Conservation (phyloP, 257 asterid species). For the Buddleja alternifolia region DNA sequence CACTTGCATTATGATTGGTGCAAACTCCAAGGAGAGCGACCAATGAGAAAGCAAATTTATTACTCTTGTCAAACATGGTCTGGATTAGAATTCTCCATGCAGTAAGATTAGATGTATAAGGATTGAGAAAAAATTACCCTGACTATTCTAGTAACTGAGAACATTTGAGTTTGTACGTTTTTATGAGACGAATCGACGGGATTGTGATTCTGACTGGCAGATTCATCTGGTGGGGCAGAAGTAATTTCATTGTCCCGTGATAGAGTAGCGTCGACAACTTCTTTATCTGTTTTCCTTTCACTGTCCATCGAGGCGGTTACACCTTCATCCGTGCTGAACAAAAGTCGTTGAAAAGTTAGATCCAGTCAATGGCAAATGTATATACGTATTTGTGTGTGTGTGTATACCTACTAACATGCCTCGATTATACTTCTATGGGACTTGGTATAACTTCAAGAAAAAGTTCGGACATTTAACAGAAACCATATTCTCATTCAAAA, state of each 20-base stretch:
- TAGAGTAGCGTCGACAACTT: constrained; percentile 34
- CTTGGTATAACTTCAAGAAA: neutral
- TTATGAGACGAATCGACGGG: constrained; percentile 37
- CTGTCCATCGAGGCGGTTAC: constrained; percentile 47
- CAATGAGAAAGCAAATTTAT: no score
- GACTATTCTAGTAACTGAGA: constrained; percentile 41
- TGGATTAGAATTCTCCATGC: no score
- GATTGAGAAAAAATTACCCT: constrained; percentile 42
- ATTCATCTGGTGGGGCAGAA: constrained; percentile 46
- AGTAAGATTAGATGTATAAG: neutral
- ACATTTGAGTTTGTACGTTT: constrained; percentile 37
- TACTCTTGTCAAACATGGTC: no score
- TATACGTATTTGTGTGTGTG: neutral
- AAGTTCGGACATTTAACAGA: neutral
- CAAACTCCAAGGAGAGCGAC: no score
- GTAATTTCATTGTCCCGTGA: constrained; percentile 50
- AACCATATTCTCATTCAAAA: constrained; percentile 12
- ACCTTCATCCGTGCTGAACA: constrained; percentile 51
- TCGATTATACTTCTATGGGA: neutral
- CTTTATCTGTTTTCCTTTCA: constrained; percentile 41
- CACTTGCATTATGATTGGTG: no score
- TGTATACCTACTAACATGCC: neutral
- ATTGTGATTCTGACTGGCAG: constrained; percentile 35
- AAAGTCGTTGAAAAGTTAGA: neutral
- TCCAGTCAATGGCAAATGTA: neutral